Conservation (phyloP, 2,329 filamentous ascomycete genomes). For the Fusarium napiforme region DNA sequence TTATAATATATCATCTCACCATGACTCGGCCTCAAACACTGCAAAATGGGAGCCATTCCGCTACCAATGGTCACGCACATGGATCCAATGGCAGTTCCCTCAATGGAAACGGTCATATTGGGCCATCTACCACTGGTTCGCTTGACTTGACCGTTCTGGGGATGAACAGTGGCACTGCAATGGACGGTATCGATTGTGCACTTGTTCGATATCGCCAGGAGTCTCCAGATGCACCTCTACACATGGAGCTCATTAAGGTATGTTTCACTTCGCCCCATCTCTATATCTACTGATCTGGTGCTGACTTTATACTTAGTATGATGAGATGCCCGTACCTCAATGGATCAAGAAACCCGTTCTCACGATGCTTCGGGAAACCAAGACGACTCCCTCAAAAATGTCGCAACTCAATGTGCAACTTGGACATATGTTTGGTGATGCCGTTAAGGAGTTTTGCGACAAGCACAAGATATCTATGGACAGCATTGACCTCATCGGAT, state of each 20-base stretch:
- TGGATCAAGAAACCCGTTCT: conserved; percentile 67
- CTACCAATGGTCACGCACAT: neutral
- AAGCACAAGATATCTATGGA: conserved; percentile 55
- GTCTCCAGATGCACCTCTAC: conserved; percentile 60
- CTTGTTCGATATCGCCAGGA: conserved; percentile 66
- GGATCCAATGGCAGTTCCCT: neutral
- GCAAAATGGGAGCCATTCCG: neutral
- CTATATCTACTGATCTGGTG: rapidly evolving
- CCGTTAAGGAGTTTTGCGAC: conserved; percentile 61
- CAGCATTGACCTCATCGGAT: conserved; percentile 66
- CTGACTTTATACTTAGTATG: conserved; percentile 51
- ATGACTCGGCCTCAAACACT: neutral
- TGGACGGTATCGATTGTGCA: conserved; percentile 68
- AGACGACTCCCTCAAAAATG: conserved; percentile 62
- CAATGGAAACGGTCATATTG: neutral
- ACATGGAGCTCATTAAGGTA: conserved; percentile 57
- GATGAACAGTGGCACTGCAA: conserved; percentile 59
- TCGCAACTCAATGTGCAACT: conserved; percentile 66
- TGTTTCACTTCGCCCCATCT: too few species aligned
- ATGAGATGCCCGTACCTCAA: conserved; percentile 64
- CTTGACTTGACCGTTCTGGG: conserved; percentile 65
- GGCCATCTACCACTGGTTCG: neutral
- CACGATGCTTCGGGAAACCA: conserved; percentile 64
- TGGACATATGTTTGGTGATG: conserved; percentile 65
- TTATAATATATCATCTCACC: neutral